Conservation (phyloP, 805 yeast genomes). For the Clavispora vitiphila region DNA sequence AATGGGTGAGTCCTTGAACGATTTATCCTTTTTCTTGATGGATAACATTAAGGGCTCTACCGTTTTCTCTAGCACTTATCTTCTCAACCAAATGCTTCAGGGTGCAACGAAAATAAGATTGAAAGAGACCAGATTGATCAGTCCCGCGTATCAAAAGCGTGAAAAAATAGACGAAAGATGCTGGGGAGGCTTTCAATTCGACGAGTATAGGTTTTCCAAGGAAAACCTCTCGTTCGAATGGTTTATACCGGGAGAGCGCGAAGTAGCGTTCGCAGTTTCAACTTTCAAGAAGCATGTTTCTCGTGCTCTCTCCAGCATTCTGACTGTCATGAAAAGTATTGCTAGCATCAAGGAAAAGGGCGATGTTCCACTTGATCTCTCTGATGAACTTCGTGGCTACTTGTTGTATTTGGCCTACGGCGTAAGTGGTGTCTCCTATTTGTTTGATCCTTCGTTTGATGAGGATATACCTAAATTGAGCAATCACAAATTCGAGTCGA, state of each 20-base stretch:
- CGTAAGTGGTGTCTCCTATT: slow-evolving; percentile 62
- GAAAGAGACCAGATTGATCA: slow-evolving; percentile 49
- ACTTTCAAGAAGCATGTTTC: slow-evolving; percentile 48
- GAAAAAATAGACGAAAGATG: slow-evolving; percentile 44
- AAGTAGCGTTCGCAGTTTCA: slow-evolving; percentile 56
- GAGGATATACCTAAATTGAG: slow-evolving; percentile 39
- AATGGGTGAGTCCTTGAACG: slow-evolving; percentile 41
- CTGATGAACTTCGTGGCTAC: slow-evolving; percentile 53
- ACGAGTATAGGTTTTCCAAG: slow-evolving; percentile 41
- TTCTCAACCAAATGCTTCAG: slow-evolving; percentile 63
- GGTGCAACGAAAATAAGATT: slow-evolving; percentile 59
- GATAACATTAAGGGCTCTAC: slow-evolving; percentile 58
- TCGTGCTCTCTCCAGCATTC: slow-evolving; percentile 40
- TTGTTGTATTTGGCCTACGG: slow-evolving; percentile 55
- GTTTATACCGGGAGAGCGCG: slow-evolving; percentile 62
- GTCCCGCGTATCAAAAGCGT: slow-evolving; percentile 37
- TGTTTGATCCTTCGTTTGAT: slow-evolving; percentile 69
- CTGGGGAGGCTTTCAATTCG: slow-evolving; percentile 76
- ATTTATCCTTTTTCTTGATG: slow-evolving; percentile 42
- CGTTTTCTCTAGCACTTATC: slow-evolving; percentile 52
- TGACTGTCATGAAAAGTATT: slow-evolving; percentile 23
- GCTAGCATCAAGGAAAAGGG: slow-evolving; percentile 7
- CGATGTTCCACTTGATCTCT: slow-evolving; percentile 22
- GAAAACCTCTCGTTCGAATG: slow-evolving; percentile 59
- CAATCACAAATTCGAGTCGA: slow-evolving; percentile 25